phyloP scores from a whole-genome alignment of 345 rosid species.

The Balakata baccata region DNA sequence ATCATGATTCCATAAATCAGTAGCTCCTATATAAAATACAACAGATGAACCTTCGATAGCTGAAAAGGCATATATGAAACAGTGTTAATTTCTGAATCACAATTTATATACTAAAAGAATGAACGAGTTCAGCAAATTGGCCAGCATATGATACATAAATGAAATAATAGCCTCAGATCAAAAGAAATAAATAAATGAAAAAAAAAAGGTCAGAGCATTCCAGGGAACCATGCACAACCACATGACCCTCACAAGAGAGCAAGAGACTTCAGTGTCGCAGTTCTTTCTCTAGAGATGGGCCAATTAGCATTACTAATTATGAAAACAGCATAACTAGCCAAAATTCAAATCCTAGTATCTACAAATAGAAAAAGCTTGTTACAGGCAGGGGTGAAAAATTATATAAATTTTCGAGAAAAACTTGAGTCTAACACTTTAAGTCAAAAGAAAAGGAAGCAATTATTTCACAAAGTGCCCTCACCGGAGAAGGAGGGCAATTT shows the following conservation, averaged over 20 bases:
- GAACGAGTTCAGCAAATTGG: not conserved
- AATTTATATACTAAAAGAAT: constrained; percentile 4
- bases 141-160: not conserved
- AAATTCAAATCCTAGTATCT: not conserved
- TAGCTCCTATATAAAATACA: constrained; percentile 66
- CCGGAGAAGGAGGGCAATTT: not conserved
- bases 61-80: constrained; percentile 34
- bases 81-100: constrained; percentile 5
- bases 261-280: not conserved
- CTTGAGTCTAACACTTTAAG: not conserved
- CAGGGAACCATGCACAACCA: not conserved
- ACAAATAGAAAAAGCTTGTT: not conserved
- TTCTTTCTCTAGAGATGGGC: not conserved
- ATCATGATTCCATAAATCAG: constrained; percentile 42
- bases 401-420: not conserved
- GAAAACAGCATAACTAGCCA: not conserved
- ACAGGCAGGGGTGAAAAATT: not conserved
- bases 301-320: not conserved
- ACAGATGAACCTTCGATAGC: constrained; percentile 65
- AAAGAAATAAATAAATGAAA: too few relatives aligned
- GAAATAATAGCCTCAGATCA: too few relatives aligned
- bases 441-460: not conserved
- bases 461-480: not conserved
- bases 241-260: not conserved
- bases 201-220: not conserved